Percentiles rank a stretch among this genome's conserved stretches.
Conservation (phyloP, 495 filamentous ascomycete species). For the Parathielavia hyrcaniae region DNA sequence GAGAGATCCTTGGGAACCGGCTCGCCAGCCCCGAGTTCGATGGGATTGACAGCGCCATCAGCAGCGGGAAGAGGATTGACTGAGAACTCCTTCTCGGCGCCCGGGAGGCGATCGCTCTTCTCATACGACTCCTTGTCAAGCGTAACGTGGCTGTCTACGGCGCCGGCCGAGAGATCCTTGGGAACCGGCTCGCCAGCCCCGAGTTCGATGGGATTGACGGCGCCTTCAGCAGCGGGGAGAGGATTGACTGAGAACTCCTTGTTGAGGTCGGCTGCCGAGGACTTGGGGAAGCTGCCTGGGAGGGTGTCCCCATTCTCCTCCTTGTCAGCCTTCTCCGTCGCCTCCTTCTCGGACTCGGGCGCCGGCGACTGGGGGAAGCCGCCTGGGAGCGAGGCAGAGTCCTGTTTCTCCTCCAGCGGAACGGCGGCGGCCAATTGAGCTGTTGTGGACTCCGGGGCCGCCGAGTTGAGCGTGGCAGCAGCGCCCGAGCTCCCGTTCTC, state of each 20-base stretch:
- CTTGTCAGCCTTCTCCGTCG: constrained; percentile 51
- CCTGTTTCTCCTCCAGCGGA: constrained; percentile 23
- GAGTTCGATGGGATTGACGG: constrained; percentile 73
- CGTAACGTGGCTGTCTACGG: constrained; percentile 55
- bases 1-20: constrained; percentile 59
- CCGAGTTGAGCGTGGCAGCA: constrained; percentile 20
- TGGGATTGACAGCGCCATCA: constrained; percentile 69
- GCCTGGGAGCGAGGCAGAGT: neutral
- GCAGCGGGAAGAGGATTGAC: constrained; percentile 76
- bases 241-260: constrained; percentile 62
- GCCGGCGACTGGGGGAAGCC: constrained; percentile 69
- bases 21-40: constrained; percentile 73
- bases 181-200: constrained; percentile 77
- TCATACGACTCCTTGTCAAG: constrained; percentile 82
- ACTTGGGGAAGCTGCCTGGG: constrained; percentile 57
- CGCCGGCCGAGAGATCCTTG: constrained; percentile 48
- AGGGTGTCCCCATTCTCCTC: neutral
- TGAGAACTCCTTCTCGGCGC: constrained; percentile 53
- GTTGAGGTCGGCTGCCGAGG: constrained; percentile 49
- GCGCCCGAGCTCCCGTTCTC: constrained; percentile 16
- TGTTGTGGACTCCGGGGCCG: constrained; percentile 33
- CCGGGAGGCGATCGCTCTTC: constrained; percentile 57
- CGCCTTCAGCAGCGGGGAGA: constrained; percentile 69
- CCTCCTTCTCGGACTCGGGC: constrained; percentile 40
- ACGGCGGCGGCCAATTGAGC: constrained; percentile 33